Percentiles rank a stretch among this genome's conserved stretches.
These are phyloP conservation scores for Candida maltosa DNA, from an alignment of 805 yeast species.

Conservation along the genomic window DNA sequence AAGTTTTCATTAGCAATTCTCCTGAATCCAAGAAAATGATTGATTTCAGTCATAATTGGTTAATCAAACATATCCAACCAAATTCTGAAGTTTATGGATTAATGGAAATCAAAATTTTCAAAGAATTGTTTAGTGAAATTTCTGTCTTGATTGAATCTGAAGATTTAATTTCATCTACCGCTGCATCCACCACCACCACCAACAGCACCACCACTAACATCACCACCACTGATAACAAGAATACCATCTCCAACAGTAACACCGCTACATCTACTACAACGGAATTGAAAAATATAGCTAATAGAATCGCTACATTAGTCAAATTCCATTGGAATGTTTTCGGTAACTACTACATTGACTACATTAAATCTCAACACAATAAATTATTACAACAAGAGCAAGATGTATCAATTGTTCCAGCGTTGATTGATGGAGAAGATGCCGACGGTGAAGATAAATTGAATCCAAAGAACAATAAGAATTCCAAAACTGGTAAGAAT, in stretches of 20 bases:
- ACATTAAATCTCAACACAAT: constrained; percentile 8
- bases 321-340: constrained; percentile 84
- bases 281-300: constrained; percentile 57
- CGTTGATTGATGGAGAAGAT: background rate
- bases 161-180: too few species aligned
- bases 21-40: constrained; percentile 37
- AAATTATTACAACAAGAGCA: constrained; percentile 5
- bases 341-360: constrained; percentile 61
- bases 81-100: constrained; percentile 70
- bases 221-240: background rate
- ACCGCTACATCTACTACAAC: constrained; percentile 8
- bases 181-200: too few species aligned
- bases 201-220: background rate
- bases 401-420: background rate
- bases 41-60: constrained; percentile 73
- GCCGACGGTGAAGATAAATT: background rate
- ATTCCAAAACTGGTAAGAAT: background rate
- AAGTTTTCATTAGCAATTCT: constrained; percentile 4
- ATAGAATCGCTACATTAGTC: constrained; percentile 60
- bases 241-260: constrained; percentile 1
- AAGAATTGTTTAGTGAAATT: constrained; percentile 33
- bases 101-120: constrained; percentile 65
- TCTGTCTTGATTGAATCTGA: constrained; percentile 8
- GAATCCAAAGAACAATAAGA: background rate
- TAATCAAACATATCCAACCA: constrained; percentile 84